These are phyloP conservation scores for Mucor circinelloides DNA, from an alignment of 371 early-diverging fungal species.

Conservation along the genomic window DNA sequence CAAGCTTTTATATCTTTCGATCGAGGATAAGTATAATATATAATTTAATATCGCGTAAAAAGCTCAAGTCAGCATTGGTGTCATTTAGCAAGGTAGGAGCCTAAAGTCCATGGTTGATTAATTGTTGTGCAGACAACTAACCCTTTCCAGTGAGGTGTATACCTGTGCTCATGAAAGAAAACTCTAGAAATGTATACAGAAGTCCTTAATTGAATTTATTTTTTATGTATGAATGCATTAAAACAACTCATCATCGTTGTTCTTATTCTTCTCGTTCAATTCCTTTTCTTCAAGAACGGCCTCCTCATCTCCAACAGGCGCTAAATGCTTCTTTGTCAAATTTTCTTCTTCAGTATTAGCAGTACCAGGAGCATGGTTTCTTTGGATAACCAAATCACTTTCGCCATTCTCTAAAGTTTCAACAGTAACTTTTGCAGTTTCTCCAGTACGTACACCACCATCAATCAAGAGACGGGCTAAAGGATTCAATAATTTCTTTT, in stretches of 20 bases:
- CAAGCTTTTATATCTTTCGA: too few species aligned
- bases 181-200: too few species aligned
- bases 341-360: slow-evolving; percentile 25
- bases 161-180: too few species aligned
- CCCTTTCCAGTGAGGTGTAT: too few species aligned
- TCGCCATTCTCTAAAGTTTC: slow-evolving; percentile 30
- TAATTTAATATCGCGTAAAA: too few species aligned
- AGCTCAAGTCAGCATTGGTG: too few species aligned
- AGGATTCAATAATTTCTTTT: slow-evolving; percentile 81
- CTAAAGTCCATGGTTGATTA: too few species aligned
- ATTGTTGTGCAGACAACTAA: too few species aligned
- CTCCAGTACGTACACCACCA: slow-evolving; percentile 72
- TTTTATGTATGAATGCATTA: too few species aligned
- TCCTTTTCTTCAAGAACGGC: slow-evolving; percentile 22
- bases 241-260: neutral
- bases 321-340: slow-evolving; percentile 27
- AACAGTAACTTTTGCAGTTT: slow-evolving; percentile 56
- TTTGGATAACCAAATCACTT: slow-evolving; percentile 35
- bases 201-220: too few species aligned
- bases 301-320: slow-evolving; percentile 52
- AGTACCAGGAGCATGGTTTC: slow-evolving; percentile 45
- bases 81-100: too few species aligned
- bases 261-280: slow-evolving; percentile 14
- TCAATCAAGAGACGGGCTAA: slow-evolving; percentile 79
- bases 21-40: too few species aligned